Evolutionary conservation across 768 basidiomycete genomes (phyloP).

Genomic region (Pleurotus sapidus): DNA sequence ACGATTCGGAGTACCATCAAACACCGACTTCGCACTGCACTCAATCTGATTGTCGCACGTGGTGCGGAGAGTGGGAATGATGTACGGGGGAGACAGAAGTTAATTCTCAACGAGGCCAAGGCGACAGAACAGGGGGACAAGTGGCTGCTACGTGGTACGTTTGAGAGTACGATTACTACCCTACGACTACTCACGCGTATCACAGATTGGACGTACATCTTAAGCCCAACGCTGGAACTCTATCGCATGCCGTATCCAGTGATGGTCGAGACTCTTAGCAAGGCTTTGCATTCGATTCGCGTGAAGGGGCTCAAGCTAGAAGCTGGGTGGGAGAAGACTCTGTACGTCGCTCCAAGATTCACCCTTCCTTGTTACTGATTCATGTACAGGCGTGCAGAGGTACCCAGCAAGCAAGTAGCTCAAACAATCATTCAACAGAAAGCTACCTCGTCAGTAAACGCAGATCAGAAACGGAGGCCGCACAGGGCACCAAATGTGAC

Average conservation of each 20-base stretch:
- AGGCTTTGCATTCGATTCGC: constrained; percentile 20
- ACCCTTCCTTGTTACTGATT: background rate
- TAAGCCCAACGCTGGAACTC: constrained; percentile 32
- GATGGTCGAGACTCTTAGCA: constrained; percentile 35
- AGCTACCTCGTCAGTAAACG: too few relatives aligned
- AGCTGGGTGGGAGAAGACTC: constrained; percentile 9
- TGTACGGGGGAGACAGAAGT: background rate
- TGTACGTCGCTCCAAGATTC: background rate
- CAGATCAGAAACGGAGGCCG: too few relatives aligned
- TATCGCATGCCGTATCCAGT: constrained; percentile 42
- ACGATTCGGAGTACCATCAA: constrained; percentile 28
- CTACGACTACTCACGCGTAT: background rate
- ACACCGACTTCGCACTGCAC: constrained; percentile 33
- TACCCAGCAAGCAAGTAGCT: background rate
- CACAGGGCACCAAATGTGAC: too few relatives aligned
- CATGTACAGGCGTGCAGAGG: background rate
- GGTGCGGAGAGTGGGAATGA: constrained; percentile 29
- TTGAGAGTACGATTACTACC: background rate
- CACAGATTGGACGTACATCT: constrained; percentile 50
- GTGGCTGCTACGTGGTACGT: constrained; percentile 32
- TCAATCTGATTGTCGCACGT: constrained; percentile 37
- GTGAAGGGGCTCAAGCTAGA: constrained; percentile 19
- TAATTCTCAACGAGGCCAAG: constrained; percentile 21
- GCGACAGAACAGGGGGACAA: constrained; percentile 16
- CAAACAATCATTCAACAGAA: too few relatives aligned